Evolutionary conservation across 768 basidiomycete species (phyloP), one percentile per base, ranked within the genome.

Genomic region (Mycena olivaceomarginata): DNA sequence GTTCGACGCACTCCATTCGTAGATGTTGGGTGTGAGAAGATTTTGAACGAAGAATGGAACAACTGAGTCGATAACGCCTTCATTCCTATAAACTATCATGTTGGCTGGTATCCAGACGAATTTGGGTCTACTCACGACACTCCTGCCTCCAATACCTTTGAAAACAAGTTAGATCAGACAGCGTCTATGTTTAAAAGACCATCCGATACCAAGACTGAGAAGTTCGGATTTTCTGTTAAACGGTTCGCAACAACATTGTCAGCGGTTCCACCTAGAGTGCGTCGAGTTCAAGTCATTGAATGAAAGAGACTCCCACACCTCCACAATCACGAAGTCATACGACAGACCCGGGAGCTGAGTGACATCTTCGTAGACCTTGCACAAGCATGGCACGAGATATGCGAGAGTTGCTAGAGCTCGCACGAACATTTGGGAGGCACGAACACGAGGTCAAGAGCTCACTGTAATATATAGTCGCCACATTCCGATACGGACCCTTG

Each of bases 181-280:
- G n/a, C 53, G 22, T 51, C 48, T 16, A 51, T 51, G 31, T 10
- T 45, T 45, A 12, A 22, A 56, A n/a, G 53, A 56, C 6, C n/a
- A 3, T 12, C n/a, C 41, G 22, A 43, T 57, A 43, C 41, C 7
- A 63, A 59, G 22, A 72, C 15, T 37, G 51, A 72, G 53, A 68
- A 71, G 67, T 46, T 39, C 72, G 79, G 80, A 31, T 68, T 56
- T 53, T 70, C 72, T 16, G 74, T 62, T 5, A 75, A n/a, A 11
- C 74, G 67, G 63, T 75, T 75, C 13, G 74, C 74, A 6, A 75
- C 74, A 22, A 75, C 74, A 53, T 53, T 63, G 20, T 67, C 74
- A 40, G 74, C 74, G 7, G 74, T 70, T 60, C 74, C 74, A 53
- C 67, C 74, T 75, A 40, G 39, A 16, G 13, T 7, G 6, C 9